Base-by-base conservation (phyloP, 257 asterid species). In the Primulina tabacum region DNA sequence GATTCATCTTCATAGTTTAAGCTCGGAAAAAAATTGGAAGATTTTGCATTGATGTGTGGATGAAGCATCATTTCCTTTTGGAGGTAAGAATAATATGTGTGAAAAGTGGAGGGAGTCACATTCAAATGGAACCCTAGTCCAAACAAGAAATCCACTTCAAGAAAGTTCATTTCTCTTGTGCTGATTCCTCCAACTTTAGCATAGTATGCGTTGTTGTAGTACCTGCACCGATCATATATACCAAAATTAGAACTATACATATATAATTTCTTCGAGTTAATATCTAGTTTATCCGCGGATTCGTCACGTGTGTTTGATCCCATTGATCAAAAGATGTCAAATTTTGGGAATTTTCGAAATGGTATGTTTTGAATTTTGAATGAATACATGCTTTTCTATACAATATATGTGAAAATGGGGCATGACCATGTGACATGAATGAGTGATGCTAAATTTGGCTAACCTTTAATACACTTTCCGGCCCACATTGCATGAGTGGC, bases 161-260 rank as follows among this genome's bases (percentile, higher is more conserved):
- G 96, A 83, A 90, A 85, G 75, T 92, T 92, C 91, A 92, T 92
- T 83, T 92, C 98, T 61, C 83, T 78, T 76, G 89, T 88, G 95
- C 96, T 90, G 72, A 92, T 92, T 65, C 98, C 98, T 73, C 98
- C 98, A 6, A 92, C 96, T 76, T 89, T 88, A n/a, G 98, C 98
- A 82, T 86, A 92, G 73, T 88, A 88, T 64, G 97, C 98, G 82
- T 92, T 92, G 76, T 87, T 92, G 86, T 90, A 92, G 77, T 90
- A 92, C 86, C 98, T 92, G 86, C 16, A 32, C 1, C 34, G 34
- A 47, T 29, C n/a, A 28, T 64, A 21, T 24, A 24, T 24, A 12
- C 18, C 7, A 24, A 68, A 0, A 50, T 70, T 26, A 38, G 67
- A 30, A 1, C 61, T 34, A 33, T 24, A 17, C 30, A 56, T 43